phyloP scores from a whole-genome alignment of 768 basidiomycete species.

The Filobasidium wieringae region DNA sequence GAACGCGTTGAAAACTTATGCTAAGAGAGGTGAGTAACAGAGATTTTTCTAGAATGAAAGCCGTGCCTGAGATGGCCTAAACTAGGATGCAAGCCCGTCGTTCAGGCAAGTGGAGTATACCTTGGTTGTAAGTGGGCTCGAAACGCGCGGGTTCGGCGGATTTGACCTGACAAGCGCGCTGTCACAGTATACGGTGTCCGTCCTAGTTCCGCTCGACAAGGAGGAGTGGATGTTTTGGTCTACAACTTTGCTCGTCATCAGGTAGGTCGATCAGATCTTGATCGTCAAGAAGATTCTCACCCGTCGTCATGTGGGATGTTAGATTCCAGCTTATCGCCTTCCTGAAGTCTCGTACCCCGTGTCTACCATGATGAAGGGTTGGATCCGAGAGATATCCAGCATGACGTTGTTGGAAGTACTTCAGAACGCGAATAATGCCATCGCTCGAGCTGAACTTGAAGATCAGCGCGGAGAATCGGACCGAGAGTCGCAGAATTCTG shows the following conservation, averaged over 20 bases:
- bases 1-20: slow-evolving; percentile 38
- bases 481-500: slow-evolving; percentile 6
- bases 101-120: slow-evolving; percentile 37
- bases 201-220: slow-evolving; percentile 18
- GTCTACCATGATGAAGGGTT: slow-evolving; percentile 23
- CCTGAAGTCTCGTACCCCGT: slow-evolving; percentile 36
- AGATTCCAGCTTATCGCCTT: slow-evolving; percentile 40
- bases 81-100: slow-evolving; percentile 33
- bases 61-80: slow-evolving; percentile 12
- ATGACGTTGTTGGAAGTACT: slow-evolving; percentile 31
- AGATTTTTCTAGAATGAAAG: not conserved
- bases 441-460: slow-evolving; percentile 22
- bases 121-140: slow-evolving; percentile 17
- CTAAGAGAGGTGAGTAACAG: slow-evolving; percentile 14
- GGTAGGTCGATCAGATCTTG: not conserved
- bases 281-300: not conserved
- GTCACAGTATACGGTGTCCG: slow-evolving; percentile 32
- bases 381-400: slow-evolving; percentile 26
- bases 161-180: not conserved
- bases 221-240: slow-evolving; percentile 35
- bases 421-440: slow-evolving; percentile 20
- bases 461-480: slow-evolving; percentile 10
- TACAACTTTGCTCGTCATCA: slow-evolving; percentile 39
- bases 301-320: not conserved
- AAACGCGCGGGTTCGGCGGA: not conserved